Evolutionary conservation across 306 rosid species (phyloP).

Genomic region (Trifolium fragiferum): DNA sequence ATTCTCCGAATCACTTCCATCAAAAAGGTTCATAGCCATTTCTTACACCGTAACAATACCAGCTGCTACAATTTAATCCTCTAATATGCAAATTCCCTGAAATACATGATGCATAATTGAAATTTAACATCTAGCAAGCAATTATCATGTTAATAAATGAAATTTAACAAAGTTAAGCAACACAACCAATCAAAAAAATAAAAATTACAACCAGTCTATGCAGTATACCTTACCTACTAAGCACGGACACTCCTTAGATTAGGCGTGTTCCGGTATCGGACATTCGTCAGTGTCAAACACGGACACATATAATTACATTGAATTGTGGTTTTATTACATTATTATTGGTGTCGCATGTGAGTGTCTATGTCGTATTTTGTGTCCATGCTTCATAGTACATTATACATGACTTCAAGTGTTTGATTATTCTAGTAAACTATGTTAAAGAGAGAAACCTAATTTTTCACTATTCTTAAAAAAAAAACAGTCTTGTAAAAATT

Average conservation of each 20-base stretch:
- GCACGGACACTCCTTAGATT: too few species aligned
- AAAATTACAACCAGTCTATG: background rate
- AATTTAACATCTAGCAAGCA: background rate
- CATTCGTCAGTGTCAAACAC: too few species aligned
- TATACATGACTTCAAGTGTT: background rate
- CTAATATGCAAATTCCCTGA: slow-evolving; percentile 18
- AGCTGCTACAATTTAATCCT: background rate
- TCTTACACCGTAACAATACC: slow-evolving; percentile 12
- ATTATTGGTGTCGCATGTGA: too few species aligned
- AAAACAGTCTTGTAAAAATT: too few species aligned
- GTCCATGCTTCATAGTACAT: too few species aligned
- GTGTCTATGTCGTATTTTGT: too few species aligned
- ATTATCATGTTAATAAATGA: background rate
- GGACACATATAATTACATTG: too few species aligned
- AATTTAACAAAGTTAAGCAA: background rate
- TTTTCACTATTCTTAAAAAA: too few species aligned
- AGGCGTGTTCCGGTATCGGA: too few species aligned
- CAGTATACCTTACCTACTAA: background rate
- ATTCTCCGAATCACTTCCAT: slow-evolving; percentile 65
- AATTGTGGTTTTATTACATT: too few species aligned
- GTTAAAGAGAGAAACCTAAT: background rate
- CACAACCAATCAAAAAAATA: background rate
- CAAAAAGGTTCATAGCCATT: slow-evolving; percentile 58
- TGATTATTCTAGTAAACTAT: background rate
- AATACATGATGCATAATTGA: background rate